Evolutionary conservation across 1,139 yeast genomes (phyloP).

Genomic region (Yamadazyma trypodendri): DNA sequence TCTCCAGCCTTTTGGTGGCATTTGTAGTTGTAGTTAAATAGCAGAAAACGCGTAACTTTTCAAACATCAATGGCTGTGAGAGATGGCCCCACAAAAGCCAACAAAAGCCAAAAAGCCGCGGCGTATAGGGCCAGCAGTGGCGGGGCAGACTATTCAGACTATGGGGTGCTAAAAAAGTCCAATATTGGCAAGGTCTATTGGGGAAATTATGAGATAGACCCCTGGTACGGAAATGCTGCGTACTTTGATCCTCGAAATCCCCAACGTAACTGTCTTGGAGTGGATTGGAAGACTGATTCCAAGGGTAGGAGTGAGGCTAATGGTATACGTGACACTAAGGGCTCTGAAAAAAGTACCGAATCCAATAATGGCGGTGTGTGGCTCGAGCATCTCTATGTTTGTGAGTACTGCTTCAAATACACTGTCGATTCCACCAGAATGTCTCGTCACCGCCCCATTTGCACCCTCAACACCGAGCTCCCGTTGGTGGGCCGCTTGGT

Average conservation of each 20-base stretch:
- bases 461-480: slow-evolving; percentile 36
- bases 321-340: too few relatives aligned
- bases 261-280: slow-evolving; percentile 3
- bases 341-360: too few relatives aligned
- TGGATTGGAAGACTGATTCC: slow-evolving; percentile 3
- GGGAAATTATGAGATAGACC: slow-evolving; percentile 63
- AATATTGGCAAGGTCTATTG: slow-evolving; percentile 66
- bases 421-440: slow-evolving; percentile 44
- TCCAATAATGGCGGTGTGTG: slow-evolving; percentile 39
- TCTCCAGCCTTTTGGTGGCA: slow-evolving; percentile 88
- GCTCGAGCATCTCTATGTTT: slow-evolving; percentile 65
- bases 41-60: neutral
- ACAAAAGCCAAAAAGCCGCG: neutral
- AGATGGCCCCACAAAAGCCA: neutral
- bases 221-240: slow-evolving; percentile 88
- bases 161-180: slow-evolving; percentile 59
- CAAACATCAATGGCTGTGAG: neutral
- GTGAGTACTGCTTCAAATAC: slow-evolving; percentile 84
- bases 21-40: slow-evolving; percentile 20
- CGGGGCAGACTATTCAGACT: slow-evolving; percentile 23
- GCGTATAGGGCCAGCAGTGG: too few relatives aligned
- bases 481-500: slow-evolving; percentile 62
- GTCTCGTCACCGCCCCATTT: slow-evolving; percentile 42
- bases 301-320: too few relatives aligned
- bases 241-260: slow-evolving; percentile 45